phyloP scores from a whole-genome alignment of 768 basidiomycete species.

The Agaricus sinodeliciosus region DNA sequence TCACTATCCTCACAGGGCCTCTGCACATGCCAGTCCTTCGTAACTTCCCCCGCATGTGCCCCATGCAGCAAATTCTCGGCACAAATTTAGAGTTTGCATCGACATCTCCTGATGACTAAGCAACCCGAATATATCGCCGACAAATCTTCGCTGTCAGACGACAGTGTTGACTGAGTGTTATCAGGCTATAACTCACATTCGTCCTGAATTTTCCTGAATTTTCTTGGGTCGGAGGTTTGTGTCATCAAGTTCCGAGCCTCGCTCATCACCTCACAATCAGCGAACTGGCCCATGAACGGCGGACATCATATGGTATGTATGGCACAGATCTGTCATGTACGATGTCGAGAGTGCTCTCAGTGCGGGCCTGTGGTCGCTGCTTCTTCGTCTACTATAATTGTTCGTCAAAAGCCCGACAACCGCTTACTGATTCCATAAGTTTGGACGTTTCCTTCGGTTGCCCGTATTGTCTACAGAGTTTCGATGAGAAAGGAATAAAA shows the following conservation, averaged over 20 bases:
- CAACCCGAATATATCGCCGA: conserved; percentile 14
- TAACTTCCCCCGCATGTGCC: neutral
- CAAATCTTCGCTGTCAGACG: neutral
- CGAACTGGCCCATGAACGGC: neutral
- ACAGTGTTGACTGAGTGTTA: too few species aligned
- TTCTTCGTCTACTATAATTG: too few species aligned
- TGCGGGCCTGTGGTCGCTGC: too few species aligned
- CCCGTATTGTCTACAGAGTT: neutral
- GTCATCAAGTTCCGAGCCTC: too few species aligned
- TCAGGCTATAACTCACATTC: too few species aligned
- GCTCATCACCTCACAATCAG: conserved; percentile 7
- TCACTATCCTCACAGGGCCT: neutral
- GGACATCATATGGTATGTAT: neutral
- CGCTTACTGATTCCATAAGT: neutral
- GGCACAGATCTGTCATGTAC: too few species aligned
- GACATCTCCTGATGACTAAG: conserved; percentile 11
- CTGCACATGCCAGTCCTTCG: neutral
- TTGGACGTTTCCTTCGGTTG: neutral
- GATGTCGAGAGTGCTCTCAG: too few species aligned
- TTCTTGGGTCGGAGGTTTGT: too few species aligned
- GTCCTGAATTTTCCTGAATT: too few species aligned
- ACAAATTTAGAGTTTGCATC: conserved; percentile 12
- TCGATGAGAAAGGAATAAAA: conserved; percentile 2
- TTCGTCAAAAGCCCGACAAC: too few species aligned
- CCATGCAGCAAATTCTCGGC: conserved; percentile 1